Evolutionary conservation across 345 rosid species (phyloP).

Genomic region (Durio zibethinus): DNA sequence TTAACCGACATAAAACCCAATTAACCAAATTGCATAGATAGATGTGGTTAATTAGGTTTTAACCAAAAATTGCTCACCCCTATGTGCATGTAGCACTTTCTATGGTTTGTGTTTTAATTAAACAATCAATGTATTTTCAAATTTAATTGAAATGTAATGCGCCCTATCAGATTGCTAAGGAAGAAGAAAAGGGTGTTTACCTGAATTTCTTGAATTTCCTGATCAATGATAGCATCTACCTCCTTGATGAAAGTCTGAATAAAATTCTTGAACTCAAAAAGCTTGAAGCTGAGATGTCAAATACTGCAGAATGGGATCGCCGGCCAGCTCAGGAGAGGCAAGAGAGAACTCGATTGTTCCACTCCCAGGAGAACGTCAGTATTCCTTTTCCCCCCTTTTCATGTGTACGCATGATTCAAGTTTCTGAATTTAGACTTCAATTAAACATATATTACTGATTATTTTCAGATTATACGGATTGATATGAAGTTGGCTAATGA

Average conservation of each 20-base stretch:
- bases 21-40: too few species aligned
- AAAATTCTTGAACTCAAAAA: conserved; percentile 92
- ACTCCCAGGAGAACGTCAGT: conserved; percentile 91
- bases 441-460: conserved; percentile 13
- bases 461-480: conserved; percentile 73
- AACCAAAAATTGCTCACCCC: too few species aligned
- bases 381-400: background rate
- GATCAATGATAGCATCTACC: conserved; percentile 95
- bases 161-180: conserved; percentile 84
- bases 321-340: conserved; percentile 97
- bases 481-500: conserved; percentile 99
- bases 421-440: background rate
- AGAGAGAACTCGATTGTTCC: conserved; percentile 90
- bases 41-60: too few species aligned
- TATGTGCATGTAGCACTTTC: background rate
- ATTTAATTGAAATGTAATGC: background rate
- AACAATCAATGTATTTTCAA: conserved; percentile 1
- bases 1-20: too few species aligned
- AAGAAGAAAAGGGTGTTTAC: conserved; percentile 99
- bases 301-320: conserved; percentile 85
- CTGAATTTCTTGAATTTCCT: conserved; percentile 96
- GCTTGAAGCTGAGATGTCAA: conserved; percentile 94
- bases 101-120: conserved; percentile 1
- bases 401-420: background rate
- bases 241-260: conserved; percentile 97